These are phyloP conservation scores for Lachnellula arida DNA, from an alignment of 2,329 filamentous ascomycete species.

Conservation along the genomic window DNA sequence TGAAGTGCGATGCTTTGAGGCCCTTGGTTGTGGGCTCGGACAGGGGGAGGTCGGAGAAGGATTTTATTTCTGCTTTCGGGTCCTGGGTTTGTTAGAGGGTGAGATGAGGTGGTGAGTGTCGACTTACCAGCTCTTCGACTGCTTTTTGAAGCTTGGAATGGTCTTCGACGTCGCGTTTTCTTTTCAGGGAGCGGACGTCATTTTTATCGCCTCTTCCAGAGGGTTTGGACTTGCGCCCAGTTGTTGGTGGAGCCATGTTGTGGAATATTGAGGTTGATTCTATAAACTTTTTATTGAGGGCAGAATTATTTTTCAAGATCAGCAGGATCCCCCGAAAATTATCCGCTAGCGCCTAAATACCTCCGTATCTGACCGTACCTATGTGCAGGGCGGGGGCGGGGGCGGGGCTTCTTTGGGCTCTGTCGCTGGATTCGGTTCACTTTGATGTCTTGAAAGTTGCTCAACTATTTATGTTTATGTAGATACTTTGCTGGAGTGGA, in stretches of 20 bases:
- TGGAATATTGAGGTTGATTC: conserved; percentile 4
- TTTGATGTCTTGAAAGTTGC: too few species aligned
- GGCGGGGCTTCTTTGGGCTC: too few species aligned
- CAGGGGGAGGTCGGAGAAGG: conserved; percentile 80
- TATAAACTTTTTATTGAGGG: neutral
- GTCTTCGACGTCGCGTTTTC: conserved; percentile 31
- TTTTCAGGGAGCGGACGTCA: conserved; percentile 27
- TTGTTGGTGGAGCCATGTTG: conserved; percentile 25
- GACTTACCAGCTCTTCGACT: conserved; percentile 30
- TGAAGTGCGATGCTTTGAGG: conserved; percentile 82
- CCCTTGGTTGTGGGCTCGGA: conserved; percentile 75
- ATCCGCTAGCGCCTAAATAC: neutral
- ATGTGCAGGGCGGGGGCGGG: too few species aligned
- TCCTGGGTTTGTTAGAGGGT: conserved; percentile 24
- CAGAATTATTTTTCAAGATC: neutral
- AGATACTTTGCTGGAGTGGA: neutral
- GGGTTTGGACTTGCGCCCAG: conserved; percentile 21
- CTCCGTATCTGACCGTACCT: too few species aligned
- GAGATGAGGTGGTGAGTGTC: neutral
- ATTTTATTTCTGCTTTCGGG: conserved; percentile 40
- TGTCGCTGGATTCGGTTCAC: too few species aligned
- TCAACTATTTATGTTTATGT: too few species aligned
- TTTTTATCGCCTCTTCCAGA: conserved; percentile 15
- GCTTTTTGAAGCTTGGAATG: conserved; percentile 27
- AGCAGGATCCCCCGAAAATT: neutral